Conservation (phyloP, 371 early-diverging fungal genomes). For the Phascolomyces articulosus region DNA sequence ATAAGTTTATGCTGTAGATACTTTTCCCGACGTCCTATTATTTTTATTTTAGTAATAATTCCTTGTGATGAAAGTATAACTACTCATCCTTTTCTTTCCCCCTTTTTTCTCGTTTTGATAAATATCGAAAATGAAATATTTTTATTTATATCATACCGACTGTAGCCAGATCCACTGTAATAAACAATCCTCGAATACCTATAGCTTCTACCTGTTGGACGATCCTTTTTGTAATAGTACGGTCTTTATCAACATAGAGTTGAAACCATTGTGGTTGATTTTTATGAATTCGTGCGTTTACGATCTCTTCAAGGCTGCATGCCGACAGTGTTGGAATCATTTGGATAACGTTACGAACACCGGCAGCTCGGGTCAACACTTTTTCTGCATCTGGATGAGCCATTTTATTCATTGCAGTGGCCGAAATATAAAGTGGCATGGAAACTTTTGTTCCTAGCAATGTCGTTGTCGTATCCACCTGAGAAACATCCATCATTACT, state of each 20-base stretch:
- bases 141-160: constrained; percentile 41
- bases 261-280: constrained; percentile 78
- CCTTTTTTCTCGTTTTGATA: too few species aligned
- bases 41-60: neutral
- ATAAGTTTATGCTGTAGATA: constrained; percentile 82
- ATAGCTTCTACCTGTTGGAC: constrained; percentile 79
- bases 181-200: constrained; percentile 84
- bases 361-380: constrained; percentile 67
- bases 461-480: constrained; percentile 63
- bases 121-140: too few species aligned
- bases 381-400: constrained; percentile 81
- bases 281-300: constrained; percentile 40
- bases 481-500: constrained; percentile 76
- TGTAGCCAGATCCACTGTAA: constrained; percentile 93
- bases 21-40: constrained; percentile 79
- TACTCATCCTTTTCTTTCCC: too few species aligned
- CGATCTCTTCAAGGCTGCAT: constrained; percentile 68
- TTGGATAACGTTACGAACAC: constrained; percentile 46
- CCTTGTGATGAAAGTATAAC: neutral
- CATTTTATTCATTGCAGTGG: constrained; percentile 72
- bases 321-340: constrained; percentile 80
- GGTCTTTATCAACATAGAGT: constrained; percentile 88
- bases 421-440: constrained; percentile 59
- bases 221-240: constrained; percentile 68
- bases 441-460: constrained; percentile 63